These are phyloP conservation scores for Aspergillus udagawae DNA, from an alignment of 2,329 filamentous ascomycete species.

Conservation along the genomic window DNA sequence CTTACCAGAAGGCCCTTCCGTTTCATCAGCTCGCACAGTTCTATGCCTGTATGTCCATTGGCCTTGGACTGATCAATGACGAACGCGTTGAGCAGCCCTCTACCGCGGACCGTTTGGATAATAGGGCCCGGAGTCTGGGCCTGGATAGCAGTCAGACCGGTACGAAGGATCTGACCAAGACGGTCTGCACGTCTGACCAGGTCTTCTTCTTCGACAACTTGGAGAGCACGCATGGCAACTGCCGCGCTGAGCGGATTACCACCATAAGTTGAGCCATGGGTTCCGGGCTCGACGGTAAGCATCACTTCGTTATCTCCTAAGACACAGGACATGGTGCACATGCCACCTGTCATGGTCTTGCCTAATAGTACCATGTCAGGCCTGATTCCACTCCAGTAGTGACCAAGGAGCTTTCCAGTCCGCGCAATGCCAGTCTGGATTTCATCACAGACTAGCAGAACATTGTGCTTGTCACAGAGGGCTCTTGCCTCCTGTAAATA, in stretches of 20 bases:
- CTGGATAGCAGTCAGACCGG: slow-evolving; percentile 69
- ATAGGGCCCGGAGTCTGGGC: slow-evolving; percentile 55
- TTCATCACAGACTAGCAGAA: slow-evolving; percentile 94
- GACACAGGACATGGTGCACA: slow-evolving; percentile 98
- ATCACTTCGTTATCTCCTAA: slow-evolving; percentile 85
- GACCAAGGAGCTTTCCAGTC: slow-evolving; percentile 89
- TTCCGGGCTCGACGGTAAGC: slow-evolving; percentile 93
- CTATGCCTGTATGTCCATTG: slow-evolving; percentile 85
- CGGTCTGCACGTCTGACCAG: slow-evolving; percentile 77
- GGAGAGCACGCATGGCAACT: slow-evolving; percentile 89
- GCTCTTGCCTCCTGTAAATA: slow-evolving; percentile 77
- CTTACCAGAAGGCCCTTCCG: slow-evolving; percentile 88
- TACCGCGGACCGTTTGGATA: slow-evolving; percentile 79
- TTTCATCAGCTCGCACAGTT: slow-evolving; percentile 93
- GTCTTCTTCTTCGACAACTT: slow-evolving; percentile 88
- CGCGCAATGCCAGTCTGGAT: slow-evolving; percentile 97
- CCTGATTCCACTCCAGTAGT: slow-evolving; percentile 91
- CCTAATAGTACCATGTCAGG: slow-evolving; percentile 91
- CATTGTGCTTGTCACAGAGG: slow-evolving; percentile 92
- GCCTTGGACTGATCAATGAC: slow-evolving; percentile 90
- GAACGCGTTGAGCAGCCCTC: slow-evolving; percentile 91
- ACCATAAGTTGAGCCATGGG: slow-evolving; percentile 97
- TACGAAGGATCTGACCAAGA: slow-evolving; percentile 77
- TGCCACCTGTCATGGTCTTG: slow-evolving; percentile 96
- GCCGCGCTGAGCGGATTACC: slow-evolving; percentile 95